phyloP scores from a whole-genome alignment of 352 stramenopile genomes.

The Pythium periplocum region DNA sequence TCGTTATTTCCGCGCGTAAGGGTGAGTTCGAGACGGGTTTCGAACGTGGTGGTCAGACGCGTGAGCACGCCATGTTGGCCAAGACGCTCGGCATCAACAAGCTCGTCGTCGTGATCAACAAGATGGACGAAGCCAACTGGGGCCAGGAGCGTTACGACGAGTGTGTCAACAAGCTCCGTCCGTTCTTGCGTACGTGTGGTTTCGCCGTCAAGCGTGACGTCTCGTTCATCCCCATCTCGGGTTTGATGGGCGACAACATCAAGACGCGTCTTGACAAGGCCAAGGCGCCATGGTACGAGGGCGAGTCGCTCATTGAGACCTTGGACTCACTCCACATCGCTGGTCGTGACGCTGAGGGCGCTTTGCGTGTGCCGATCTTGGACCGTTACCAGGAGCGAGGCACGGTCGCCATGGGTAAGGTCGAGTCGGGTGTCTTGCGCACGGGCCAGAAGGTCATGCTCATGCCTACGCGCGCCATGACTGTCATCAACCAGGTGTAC shows the following conservation, averaged over 20 bases:
- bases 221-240: constrained; percentile 97
- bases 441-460: constrained; percentile 92
- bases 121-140: constrained; percentile 99
- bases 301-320: constrained; percentile 90
- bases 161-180: constrained; percentile 94
- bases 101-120: constrained; percentile 99
- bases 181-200: constrained; percentile 92
- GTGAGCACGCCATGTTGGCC: constrained; percentile 98
- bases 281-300: constrained; percentile 92
- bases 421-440: constrained; percentile 93
- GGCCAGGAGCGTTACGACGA: constrained; percentile 86
- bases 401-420: constrained; percentile 97
- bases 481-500: constrained; percentile 74
- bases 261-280: constrained; percentile 82
- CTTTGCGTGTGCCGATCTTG: constrained; percentile 95
- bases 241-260: constrained; percentile 94
- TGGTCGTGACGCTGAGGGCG: constrained; percentile 86
- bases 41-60: constrained; percentile 96
- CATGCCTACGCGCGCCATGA: constrained; percentile 88
- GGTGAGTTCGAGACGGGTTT: constrained; percentile 99
- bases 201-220: constrained; percentile 98
- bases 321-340: constrained; percentile 92
- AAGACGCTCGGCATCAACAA: constrained; percentile 99
- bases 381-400: constrained; percentile 97
- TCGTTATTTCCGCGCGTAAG: constrained; percentile 95